Evolutionary conservation across 371 early-diverging fungal species (phyloP), one percentile per base, ranked within the genome.

Genomic region (Mortierella sp.): DNA sequence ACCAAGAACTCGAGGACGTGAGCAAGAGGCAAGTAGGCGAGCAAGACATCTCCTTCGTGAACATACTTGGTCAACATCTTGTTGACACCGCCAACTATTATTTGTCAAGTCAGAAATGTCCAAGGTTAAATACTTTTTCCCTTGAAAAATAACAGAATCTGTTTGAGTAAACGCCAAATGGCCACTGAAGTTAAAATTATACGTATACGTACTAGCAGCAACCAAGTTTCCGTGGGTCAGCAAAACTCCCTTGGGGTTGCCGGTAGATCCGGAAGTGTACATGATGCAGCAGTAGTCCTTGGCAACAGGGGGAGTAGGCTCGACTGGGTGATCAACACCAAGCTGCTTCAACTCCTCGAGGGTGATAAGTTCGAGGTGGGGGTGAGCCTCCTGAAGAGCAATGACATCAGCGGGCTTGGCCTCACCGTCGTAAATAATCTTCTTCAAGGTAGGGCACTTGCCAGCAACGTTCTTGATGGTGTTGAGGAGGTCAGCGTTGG

Each of bases 201-300:
- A n/a, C n/a, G n/a, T n/a, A n/a, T n/a, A 72, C 67, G 17, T 66
- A 72, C 73, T 77, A 54, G 89, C 87, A 62, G 86, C 90, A 57
- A 97, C 87, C 69, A 99, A 83, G 76, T 96, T 95, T 42, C 84
- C 86, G 82, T 98, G 97, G 8, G 92, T 87, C 26, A 97, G 75
- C 72, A 94, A 76, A 12, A 96, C 95, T 64, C 97, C 98, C 85
- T 97, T 98, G 40, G 97, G 94, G 61, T 85, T 87, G 29, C 99
- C 99, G 1, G 96, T 94, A 0, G 95, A 93, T 43, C 98, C 99
- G 40, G 96, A 96, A 22, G 99, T 97, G 83, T 98, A 99, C 90
- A 97, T 96, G 83, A 99, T 94, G 85, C 96, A 91, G 71, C 95
- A 94, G 34, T 92, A 63, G 72, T 95, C 95, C 37, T 94, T 91